Evolutionary conservation across 306 rosid genomes (phyloP), one percentile per base, ranked within the genome.

Genomic region (Calophaca sinica): DNA sequence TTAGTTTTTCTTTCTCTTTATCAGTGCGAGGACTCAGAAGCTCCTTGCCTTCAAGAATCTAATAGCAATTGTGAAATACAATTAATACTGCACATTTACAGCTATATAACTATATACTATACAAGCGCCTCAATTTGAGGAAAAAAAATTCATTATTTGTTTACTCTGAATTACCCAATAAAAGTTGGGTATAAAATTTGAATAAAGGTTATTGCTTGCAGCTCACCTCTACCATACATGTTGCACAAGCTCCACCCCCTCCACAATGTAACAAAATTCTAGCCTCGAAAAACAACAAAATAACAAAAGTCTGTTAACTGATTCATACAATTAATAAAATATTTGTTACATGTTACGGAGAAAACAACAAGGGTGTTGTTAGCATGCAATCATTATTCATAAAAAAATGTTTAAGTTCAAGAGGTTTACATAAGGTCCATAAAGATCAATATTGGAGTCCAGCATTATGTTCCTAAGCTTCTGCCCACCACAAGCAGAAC

Each of bases 191-290:
- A n/a, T n/a, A n/a, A n/a, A n/a, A n/a, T n/a, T n/a, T n/a, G n/a
- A n/a, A n/a, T n/a, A n/a, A n/a, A n/a, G n/a, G n/a, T n/a, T n/a
- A n/a, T n/a, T n/a, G n/a, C n/a, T n/a, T n/a, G n/a, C n/a, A n/a
- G 10, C 74, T 78, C 60, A 90, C 96, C 99, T 94, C 99, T 78
- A 94, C 99, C 90, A 90, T 80, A 72, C 99, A 94, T 12, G 99
- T 92, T 1, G 75, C 96, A 55, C 99, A 94, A 77, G 88, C 87
- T 81, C 99, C 99, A 75, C 88, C 92, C 29, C 97, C 97, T 1
- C 60, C 93, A 74, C 99, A 94, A 83, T 94, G 92, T 62, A 89
- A 81, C 77, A 92, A 87, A 68, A 80, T 36, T 64, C 91, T 89
- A 53, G 81, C 67, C 96, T 96, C 89, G 3, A 72, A 74, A n/a